Percentiles rank a stretch among this genome's conserved stretches.
Evolutionary conservation across 1,284 basidiomycete genomes (phyloP).

Genomic region (Puccinia hordei): DNA sequence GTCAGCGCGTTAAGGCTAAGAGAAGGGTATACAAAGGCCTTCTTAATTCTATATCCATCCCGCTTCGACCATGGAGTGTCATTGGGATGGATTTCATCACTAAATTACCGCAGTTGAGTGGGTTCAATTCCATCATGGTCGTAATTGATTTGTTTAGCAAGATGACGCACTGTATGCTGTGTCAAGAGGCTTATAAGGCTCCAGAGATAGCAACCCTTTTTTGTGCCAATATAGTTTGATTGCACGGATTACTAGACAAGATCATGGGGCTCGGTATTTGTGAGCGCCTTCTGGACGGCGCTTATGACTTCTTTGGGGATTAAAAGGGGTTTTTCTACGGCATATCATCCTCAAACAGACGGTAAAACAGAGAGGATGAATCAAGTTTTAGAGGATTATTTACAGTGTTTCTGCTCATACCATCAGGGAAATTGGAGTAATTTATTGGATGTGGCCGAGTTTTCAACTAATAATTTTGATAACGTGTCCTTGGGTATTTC

Average conservation of each 20-base stretch:
- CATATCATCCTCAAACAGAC: background rate
- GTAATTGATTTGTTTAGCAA: too few relatives aligned
- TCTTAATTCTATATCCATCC: too few relatives aligned
- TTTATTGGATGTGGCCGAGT: conserved; percentile 53
- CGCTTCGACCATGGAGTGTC: too few relatives aligned
- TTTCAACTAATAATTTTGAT: too few relatives aligned
- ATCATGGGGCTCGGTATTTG: conserved; percentile 20
- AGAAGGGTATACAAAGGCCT: background rate
- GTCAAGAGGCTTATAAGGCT: background rate
- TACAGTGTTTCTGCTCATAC: conserved; percentile 52
- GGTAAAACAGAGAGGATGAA: too few relatives aligned
- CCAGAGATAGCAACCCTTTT: background rate
- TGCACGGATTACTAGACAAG: conserved; percentile 4
- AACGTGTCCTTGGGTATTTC: too few relatives aligned
- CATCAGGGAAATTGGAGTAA: conserved; percentile 55
- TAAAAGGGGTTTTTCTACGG: background rate
- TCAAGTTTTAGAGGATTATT: conserved; percentile 37
- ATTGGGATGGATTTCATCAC: conserved; percentile 64
- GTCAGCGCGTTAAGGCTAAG: too few relatives aligned
- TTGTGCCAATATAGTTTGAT: background rate
- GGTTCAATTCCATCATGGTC: too few relatives aligned
- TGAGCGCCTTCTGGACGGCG: conserved; percentile 15
- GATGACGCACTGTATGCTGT: too few relatives aligned
- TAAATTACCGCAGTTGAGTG: too few relatives aligned
- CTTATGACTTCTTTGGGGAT: background rate